Percentiles rank a stretch among this genome's conserved stretches.
Conservation (phyloP, 2,329 filamentous ascomycete species). For the Cordyceps pruinosa region DNA sequence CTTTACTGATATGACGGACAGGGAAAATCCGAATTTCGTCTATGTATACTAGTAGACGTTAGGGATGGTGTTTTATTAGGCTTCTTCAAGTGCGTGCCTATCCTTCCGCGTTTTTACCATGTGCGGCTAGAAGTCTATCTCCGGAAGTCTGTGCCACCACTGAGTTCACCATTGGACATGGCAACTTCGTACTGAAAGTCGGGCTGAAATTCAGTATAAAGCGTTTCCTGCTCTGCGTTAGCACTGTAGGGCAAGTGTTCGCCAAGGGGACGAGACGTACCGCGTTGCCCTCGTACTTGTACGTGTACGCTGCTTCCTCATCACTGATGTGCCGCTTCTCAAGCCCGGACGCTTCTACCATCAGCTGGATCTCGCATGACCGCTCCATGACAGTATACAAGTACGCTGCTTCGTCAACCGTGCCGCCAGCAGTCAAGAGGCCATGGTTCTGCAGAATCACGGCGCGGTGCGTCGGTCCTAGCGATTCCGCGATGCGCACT, state of each 20-base stretch:
- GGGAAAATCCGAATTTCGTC: conserved; percentile 35
- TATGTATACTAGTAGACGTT: conserved; percentile 31
- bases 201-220: conserved; percentile 5
- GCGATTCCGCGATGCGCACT: conserved; percentile 51
- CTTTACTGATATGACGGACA: conserved; percentile 36
- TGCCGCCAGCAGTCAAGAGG: conserved; percentile 60
- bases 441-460: conserved; percentile 67
- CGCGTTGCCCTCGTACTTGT: conserved; percentile 36
- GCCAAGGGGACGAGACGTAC: not conserved
- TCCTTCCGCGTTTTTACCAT: too few relatives aligned
- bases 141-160: not conserved
- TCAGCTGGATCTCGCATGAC: conserved; percentile 60
- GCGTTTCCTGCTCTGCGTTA: not conserved
- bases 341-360: conserved; percentile 56
- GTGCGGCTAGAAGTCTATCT: not conserved
- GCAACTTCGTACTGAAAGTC: conserved; percentile 1
- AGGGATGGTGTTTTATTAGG: too few relatives aligned
- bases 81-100: too few relatives aligned
- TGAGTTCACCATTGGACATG: not conserved
- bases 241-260: too few relatives aligned
- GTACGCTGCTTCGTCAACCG: conserved; percentile 69
- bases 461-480: conserved; percentile 52
- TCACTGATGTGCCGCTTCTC: conserved; percentile 35
- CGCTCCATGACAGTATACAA: conserved; percentile 63
- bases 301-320: conserved; percentile 33